Evolutionary conservation across 2,329 filamentous ascomycete species (phyloP).

Genomic region (Gyromitra esculenta): DNA sequence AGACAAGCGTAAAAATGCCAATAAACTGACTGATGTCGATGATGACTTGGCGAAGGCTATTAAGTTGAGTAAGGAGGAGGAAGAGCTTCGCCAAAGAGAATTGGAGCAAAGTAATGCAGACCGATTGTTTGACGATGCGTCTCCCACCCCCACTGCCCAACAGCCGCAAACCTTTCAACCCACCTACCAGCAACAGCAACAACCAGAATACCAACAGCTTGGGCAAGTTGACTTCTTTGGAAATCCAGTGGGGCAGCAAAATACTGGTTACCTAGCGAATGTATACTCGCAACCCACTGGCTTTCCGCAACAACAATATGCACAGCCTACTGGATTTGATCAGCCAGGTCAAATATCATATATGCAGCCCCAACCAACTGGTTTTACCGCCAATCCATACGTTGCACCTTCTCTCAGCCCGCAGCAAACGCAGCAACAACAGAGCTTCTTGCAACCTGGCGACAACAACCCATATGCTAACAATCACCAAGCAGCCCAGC

Average conservation of each 20-base stretch:
- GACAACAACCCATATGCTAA: constrained; percentile 95
- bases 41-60: constrained; percentile 95
- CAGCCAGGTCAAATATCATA: constrained; percentile 59
- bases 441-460: constrained; percentile 75
- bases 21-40: constrained; percentile 70
- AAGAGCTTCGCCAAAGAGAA: constrained; percentile 80
- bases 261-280: constrained; percentile 73
- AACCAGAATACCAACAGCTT: constrained; percentile 89
- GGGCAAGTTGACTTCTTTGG: constrained; percentile 96
- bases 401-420: constrained; percentile 53
- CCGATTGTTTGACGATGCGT: constrained; percentile 83
- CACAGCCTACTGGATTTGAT: constrained; percentile 63
- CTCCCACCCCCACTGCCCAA: constrained; percentile 68
- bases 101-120: constrained; percentile 85
- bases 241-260: constrained; percentile 83
- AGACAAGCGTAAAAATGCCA: constrained; percentile 73
- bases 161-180: constrained; percentile 67
- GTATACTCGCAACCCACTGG: constrained; percentile 81
- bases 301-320: constrained; percentile 64
- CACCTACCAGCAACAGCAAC: constrained; percentile 87
- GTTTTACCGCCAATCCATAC: constrained; percentile 65
- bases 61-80: constrained; percentile 93
- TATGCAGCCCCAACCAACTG: constrained; percentile 63
- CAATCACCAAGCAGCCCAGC: constrained; percentile 68
- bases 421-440: constrained; percentile 64